These are phyloP conservation scores for Ochetophila trinervis DNA, from an alignment of 306 rosid genomes.

Conservation along the genomic window DNA sequence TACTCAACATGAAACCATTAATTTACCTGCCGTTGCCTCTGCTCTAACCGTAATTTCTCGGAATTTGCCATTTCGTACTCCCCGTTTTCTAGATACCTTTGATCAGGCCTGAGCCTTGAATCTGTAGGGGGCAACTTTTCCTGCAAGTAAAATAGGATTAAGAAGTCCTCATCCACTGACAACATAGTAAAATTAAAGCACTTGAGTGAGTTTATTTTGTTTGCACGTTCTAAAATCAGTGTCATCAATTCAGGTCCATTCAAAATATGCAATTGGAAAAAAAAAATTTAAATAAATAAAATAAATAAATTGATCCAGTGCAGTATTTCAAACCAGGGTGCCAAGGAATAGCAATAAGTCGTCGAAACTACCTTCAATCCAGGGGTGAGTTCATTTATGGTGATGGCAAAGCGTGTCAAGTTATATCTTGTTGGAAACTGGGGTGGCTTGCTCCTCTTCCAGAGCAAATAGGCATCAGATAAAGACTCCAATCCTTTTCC, in stretches of 20 bases:
- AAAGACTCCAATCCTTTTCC: slow-evolving; percentile 76
- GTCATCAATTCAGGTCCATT: not conserved
- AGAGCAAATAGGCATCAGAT: slow-evolving; percentile 75
- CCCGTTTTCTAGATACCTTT: slow-evolving; percentile 93
- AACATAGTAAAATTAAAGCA: not conserved
- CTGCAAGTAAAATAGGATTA: slow-evolving; percentile 33
- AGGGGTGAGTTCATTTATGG: slow-evolving; percentile 83
- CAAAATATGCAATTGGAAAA: not conserved
- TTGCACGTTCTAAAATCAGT: not conserved
- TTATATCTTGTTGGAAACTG: slow-evolving; percentile 78
- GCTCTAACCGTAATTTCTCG: slow-evolving; percentile 90
- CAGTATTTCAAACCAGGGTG: not conserved
- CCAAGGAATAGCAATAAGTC: not conserved
- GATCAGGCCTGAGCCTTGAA: slow-evolving; percentile 98
- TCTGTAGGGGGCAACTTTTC: slow-evolving; percentile 98
- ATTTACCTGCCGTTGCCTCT: slow-evolving; percentile 93
- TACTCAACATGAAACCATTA: not conserved
- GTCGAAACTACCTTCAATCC: slow-evolving; percentile 78
- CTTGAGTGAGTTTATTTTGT: not conserved
- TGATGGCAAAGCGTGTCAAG: slow-evolving; percentile 91
- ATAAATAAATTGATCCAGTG: not conserved
- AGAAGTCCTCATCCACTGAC: not conserved
- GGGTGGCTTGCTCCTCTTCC: slow-evolving; percentile 91
- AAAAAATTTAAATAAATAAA: not conserved
- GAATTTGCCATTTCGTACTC: slow-evolving; percentile 96